Base-by-base conservation (phyloP, 2,329 filamentous ascomycete genomes). In the Fusarium sterilihyphosum region DNA sequence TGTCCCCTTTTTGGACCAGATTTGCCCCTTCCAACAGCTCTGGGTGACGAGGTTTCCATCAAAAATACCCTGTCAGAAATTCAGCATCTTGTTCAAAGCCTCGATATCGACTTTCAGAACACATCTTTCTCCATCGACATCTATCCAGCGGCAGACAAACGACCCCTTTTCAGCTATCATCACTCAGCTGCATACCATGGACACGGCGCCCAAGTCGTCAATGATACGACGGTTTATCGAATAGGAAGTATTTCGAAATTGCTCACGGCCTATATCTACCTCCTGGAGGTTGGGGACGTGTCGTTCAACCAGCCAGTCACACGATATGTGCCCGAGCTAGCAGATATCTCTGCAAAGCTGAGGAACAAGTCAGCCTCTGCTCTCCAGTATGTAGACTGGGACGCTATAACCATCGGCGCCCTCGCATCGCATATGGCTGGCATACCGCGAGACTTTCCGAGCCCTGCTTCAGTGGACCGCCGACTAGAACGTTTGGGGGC, bases 221-320 rank as follows among this genome's bases (percentile, higher is more conserved):
- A 70, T 17, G 54, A 69, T 13, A 12, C 64, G 3, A 46, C 67
- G 0, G 14, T 61, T 2, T 70, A 70, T 7, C 67, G 67, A 3
- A 33, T 70, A 2, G 67, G 67, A 7, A 70, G 67, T 26, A 38
- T 70, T 6, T 65, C 66, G 0, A 70, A 70, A 5, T 20, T 70
- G 6, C 24, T 70, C 3, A 54, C 53, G 0, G 26, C 58, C 2
- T 61, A 61, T n/a, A 22, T 53, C 14, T 61, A 61, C 17, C 58
- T 53, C 0, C 35, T 61, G 0, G 58, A 61, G 1, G 26, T 41
- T 1, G 44, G 58, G 7, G 58, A 61, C 2, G 22, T 22, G 22
- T 52, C 58, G 0, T 61, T 61, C 17, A 61, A 61, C 5, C 22
- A 61, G 5, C 58, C 58, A 2, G 9, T 61, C 13, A 61, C 58